A percentile compares a stretch with the other conserved stretches of the same genome.
phyloP scores from a whole-genome alignment of 805 yeast genomes.

The Ogataea nonfermentans region DNA sequence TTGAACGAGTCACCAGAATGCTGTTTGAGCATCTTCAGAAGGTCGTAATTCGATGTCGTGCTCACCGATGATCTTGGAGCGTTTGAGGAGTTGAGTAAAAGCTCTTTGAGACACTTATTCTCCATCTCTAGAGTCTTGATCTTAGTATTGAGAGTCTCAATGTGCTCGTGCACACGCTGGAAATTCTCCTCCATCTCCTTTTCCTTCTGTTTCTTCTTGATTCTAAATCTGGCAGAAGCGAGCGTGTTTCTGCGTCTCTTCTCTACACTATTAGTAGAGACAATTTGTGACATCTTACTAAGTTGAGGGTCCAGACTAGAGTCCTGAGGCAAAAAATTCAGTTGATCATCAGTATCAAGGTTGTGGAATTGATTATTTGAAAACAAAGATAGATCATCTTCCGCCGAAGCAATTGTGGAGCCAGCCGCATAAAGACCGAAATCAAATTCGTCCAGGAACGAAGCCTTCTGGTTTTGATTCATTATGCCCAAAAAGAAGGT shows the following conservation, averaged over 20 bases:
- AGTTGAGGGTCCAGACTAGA: slow-evolving; percentile 3
- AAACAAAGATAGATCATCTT: slow-evolving; percentile 24
- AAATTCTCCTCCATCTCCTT: slow-evolving; percentile 55
- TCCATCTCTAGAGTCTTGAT: slow-evolving; percentile 60
- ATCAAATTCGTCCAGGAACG: slow-evolving; percentile 19
- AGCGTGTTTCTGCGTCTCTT: slow-evolving; percentile 60
- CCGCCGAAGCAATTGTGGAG: slow-evolving; percentile 1
- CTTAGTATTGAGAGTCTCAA: slow-evolving; percentile 43
- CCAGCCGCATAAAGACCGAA: slow-evolving; percentile 12
- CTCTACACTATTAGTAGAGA: slow-evolving; percentile 29
- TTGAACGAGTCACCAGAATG: slow-evolving; percentile 23
- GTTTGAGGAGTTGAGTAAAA: slow-evolving; percentile 27
- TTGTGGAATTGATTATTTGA: slow-evolving; percentile 26
- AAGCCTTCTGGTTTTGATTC: slow-evolving; percentile 8
- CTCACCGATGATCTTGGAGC: slow-evolving; percentile 1
- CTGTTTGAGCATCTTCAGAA: slow-evolving; percentile 23
- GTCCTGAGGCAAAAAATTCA: slow-evolving; percentile 5
- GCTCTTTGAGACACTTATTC: slow-evolving; percentile 53
- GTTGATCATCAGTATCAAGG: slow-evolving; percentile 11
- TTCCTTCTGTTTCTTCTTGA: slow-evolving; percentile 59
- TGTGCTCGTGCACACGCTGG: slow-evolving; percentile 41
- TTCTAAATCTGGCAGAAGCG: slow-evolving; percentile 63
- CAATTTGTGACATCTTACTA: slow-evolving; percentile 1
- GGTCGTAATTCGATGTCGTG: slow-evolving; percentile 25
- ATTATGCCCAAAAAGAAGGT: background rate